phyloP scores from a whole-genome alignment of 2,329 filamentous ascomycete genomes.

The Arthrobotrys entomopaga region DNA sequence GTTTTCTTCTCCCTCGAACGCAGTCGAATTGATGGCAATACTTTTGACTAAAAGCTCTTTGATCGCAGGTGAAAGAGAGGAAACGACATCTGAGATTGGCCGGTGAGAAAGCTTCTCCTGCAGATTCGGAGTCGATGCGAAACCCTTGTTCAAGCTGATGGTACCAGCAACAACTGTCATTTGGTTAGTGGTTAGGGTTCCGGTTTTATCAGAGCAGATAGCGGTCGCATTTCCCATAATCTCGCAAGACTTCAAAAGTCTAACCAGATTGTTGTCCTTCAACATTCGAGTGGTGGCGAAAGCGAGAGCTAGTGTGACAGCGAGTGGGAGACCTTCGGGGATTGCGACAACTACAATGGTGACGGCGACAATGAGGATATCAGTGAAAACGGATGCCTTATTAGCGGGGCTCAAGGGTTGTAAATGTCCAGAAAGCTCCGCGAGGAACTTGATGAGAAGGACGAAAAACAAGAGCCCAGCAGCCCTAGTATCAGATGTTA shows the following conservation, averaged over 20 bases:
- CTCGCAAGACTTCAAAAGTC: conserved; percentile 79
- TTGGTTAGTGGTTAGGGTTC: conserved; percentile 74
- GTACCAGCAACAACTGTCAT: conserved; percentile 74
- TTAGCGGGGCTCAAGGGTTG: conserved; percentile 70
- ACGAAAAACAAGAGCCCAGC: conserved; percentile 84
- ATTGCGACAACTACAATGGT: conserved; percentile 84
- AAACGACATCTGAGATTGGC: conserved; percentile 55
- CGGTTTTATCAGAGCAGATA: conserved; percentile 76
- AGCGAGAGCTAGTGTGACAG: conserved; percentile 79
- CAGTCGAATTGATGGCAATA: conserved; percentile 75
- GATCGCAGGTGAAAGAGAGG: conserved; percentile 60
- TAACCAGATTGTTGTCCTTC: conserved; percentile 79
- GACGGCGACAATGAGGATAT: conserved; percentile 80
- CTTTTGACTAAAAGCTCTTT: conserved; percentile 70
- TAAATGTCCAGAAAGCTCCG: conserved; percentile 67
- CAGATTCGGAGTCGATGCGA: conserved; percentile 62
- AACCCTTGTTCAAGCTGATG: conserved; percentile 69
- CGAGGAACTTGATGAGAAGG: conserved; percentile 85
- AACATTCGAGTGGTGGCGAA: conserved; percentile 82
- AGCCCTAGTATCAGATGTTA: conserved; percentile 65
- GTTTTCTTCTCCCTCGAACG: conserved; percentile 78
- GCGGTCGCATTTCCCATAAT: conserved; percentile 83
- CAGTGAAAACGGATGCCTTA: conserved; percentile 81
- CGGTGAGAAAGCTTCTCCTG: conserved; percentile 45
- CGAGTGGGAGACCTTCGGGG: conserved; percentile 79